Evolutionary conservation across 1,139 yeast species (phyloP).

Genomic region (Taiozyma onychis): DNA sequence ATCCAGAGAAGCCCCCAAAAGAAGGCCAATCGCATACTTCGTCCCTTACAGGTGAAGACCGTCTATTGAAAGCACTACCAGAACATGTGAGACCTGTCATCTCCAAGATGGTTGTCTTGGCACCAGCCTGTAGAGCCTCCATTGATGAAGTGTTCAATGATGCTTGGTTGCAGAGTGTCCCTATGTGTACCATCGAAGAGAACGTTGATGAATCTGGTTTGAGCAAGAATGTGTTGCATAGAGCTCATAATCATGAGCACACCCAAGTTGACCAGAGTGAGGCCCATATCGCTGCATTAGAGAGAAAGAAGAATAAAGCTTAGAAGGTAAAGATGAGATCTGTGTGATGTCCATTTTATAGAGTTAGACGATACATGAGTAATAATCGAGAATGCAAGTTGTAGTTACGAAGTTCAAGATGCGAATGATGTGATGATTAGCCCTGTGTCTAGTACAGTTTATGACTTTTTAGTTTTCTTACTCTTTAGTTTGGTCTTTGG

Average conservation of each 20-base stretch:
- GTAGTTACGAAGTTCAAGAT: neutral
- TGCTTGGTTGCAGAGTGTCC: constrained; percentile 62
- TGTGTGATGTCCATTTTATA: neutral
- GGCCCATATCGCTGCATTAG: constrained; percentile 92
- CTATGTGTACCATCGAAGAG: constrained; percentile 61
- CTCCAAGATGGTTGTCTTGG: constrained; percentile 71
- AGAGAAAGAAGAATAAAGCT: constrained; percentile 53
- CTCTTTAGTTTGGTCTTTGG: neutral
- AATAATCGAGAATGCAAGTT: neutral
- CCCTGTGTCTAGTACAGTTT: neutral
- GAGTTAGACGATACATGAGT: neutral
- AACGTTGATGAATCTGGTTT: constrained; percentile 31
- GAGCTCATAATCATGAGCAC: constrained; percentile 63
- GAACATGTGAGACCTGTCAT: constrained; percentile 61
- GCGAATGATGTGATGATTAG: neutral
- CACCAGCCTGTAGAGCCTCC: constrained; percentile 82
- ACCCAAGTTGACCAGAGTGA: constrained; percentile 88
- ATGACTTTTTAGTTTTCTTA: neutral
- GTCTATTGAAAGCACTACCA: constrained; percentile 64
- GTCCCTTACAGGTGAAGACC: constrained; percentile 59
- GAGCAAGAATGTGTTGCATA: constrained; percentile 25
- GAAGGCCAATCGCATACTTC: constrained; percentile 23
- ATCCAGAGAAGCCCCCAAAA: constrained; percentile 8
- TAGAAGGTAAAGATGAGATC: neutral
- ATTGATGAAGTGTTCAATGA: constrained; percentile 81